Conservation (phyloP, 2,329 filamentous ascomycete genomes). For the Alternaria conjuncta region DNA sequence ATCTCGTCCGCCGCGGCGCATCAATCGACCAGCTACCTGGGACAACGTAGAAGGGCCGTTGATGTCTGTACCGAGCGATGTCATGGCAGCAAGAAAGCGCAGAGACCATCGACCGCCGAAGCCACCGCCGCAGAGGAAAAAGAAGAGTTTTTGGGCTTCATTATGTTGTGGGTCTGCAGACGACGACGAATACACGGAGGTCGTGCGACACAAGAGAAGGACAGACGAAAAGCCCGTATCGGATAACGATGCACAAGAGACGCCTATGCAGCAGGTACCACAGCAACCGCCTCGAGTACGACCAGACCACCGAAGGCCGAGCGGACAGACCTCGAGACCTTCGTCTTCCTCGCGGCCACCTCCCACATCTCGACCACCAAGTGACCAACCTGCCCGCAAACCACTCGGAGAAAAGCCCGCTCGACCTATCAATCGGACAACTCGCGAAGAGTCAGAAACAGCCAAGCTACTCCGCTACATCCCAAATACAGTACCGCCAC, state of each 20-base stretch:
- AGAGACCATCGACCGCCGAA: constrained; percentile 25
- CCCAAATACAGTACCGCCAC: constrained; percentile 68
- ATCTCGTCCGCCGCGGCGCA: constrained; percentile 28
- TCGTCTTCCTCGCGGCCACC: constrained; percentile 7
- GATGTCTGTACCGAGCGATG: constrained; percentile 52
- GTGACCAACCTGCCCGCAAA: constrained; percentile 27
- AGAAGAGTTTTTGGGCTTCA: constrained; percentile 50
- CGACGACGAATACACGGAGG: constrained; percentile 48
- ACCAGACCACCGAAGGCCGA: constrained; percentile 7
- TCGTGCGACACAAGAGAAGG: constrained; percentile 50
- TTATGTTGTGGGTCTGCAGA: constrained; percentile 51
- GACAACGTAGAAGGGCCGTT: constrained; percentile 53
- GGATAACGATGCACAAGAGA: constrained; percentile 12
- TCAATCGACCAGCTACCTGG: constrained; percentile 53
- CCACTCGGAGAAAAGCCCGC: constrained; percentile 34
- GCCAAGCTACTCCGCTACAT: constrained; percentile 69
- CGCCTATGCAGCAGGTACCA: constrained; percentile 19
- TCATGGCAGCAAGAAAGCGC: constrained; percentile 39
- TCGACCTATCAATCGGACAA: constrained; percentile 30
- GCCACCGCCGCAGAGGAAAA: constrained; percentile 32
- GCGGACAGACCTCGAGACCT: neutral
- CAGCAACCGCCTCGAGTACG: constrained; percentile 14
- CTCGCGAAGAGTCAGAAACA: constrained; percentile 39
- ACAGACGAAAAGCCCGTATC: constrained; percentile 14
- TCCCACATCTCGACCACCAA: constrained; percentile 12